These are phyloP conservation scores for Cryoendolithus antarcticus DNA, from an alignment of 2,329 filamentous ascomycete species.

Conservation along the genomic window DNA sequence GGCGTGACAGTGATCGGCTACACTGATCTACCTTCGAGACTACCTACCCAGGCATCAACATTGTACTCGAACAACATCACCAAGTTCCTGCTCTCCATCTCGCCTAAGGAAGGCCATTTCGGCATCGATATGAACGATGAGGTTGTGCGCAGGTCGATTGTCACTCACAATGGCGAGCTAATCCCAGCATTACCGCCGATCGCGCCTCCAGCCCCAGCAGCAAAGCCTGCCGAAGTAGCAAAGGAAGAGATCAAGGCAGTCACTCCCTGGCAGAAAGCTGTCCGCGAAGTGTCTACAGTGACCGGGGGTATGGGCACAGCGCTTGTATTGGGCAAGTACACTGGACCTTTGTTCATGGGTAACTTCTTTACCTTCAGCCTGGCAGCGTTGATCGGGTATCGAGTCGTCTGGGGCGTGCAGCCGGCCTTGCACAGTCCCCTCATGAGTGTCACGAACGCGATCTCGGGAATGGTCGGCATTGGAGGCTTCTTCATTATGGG, in stretches of 20 bases:
- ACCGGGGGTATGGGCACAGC: slow-evolving; percentile 67
- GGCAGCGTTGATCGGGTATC: slow-evolving; percentile 74
- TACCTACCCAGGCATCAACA: slow-evolving; percentile 80
- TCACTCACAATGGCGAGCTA: slow-evolving; percentile 65
- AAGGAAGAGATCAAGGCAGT: slow-evolving; percentile 52
- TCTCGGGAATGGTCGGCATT: slow-evolving; percentile 78
- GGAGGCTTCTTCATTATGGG: slow-evolving; percentile 83
- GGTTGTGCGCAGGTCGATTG: slow-evolving; percentile 74
- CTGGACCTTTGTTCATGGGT: slow-evolving; percentile 73
- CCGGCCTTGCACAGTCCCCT: slow-evolving; percentile 77
- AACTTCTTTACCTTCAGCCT: slow-evolving; percentile 78
- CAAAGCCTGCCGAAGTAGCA: slow-evolving; percentile 35
- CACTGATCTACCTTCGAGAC: slow-evolving; percentile 73
- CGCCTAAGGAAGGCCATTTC: slow-evolving; percentile 64
- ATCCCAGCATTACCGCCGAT: slow-evolving; percentile 64
- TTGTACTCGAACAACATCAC: slow-evolving; percentile 91
- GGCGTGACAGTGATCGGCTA: slow-evolving; percentile 81
- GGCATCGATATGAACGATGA: slow-evolving; percentile 72
- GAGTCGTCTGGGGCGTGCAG: slow-evolving; percentile 75
- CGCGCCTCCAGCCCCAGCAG: slow-evolving; percentile 42
- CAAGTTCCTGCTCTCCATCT: slow-evolving; percentile 74
- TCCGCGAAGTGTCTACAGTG: slow-evolving; percentile 60
- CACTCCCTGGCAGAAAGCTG: slow-evolving; percentile 71
- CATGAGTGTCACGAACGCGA: slow-evolving; percentile 90
- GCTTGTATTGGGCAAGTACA: slow-evolving; percentile 66